A percentile compares a stretch with the other conserved stretches of the same genome.
These are phyloP conservation scores for Colletotrichum eleusines DNA, from an alignment of 2,329 filamentous ascomycete genomes.

Conservation along the genomic window DNA sequence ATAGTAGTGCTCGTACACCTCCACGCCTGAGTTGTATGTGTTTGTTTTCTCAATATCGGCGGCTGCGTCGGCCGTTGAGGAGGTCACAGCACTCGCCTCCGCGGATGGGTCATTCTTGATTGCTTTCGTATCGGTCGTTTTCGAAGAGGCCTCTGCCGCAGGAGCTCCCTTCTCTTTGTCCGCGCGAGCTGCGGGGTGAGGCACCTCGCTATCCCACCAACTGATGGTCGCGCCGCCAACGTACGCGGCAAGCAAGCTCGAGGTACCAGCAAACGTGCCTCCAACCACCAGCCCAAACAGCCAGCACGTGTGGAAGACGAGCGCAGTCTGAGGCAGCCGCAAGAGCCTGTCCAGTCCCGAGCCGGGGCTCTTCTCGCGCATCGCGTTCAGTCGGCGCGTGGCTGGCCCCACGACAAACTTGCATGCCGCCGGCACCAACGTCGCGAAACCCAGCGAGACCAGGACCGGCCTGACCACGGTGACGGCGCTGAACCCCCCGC, in stretches of 20 bases:
- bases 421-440: constrained; percentile 61
- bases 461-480: constrained; percentile 60
- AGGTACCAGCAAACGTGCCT: constrained; percentile 71
- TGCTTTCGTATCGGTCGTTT: neutral
- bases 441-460: constrained; percentile 64
- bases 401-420: constrained; percentile 57
- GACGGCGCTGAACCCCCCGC: constrained; percentile 46
- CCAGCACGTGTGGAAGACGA: constrained; percentile 61
- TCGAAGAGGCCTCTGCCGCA: neutral
- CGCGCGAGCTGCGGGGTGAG: constrained; percentile 40
- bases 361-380: constrained; percentile 45
- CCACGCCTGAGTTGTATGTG: constrained; percentile 21
- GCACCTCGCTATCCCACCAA: constrained; percentile 66
- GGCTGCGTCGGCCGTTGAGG: neutral
- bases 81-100: neutral
- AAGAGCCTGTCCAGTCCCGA: constrained; percentile 47
- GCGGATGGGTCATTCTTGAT: neutral
- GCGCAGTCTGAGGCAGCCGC: constrained; percentile 50
- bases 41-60: neutral
- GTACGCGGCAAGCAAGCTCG: constrained; percentile 73
- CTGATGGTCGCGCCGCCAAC: constrained; percentile 69
- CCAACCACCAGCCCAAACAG: constrained; percentile 63
- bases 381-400: constrained; percentile 51
- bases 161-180: neutral
- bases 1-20: constrained; percentile 57